A percentile compares a stretch with the other conserved stretches of the same genome.
phyloP scores from a whole-genome alignment of 495 filamentous ascomycete species.

The Penicillium angulare region DNA sequence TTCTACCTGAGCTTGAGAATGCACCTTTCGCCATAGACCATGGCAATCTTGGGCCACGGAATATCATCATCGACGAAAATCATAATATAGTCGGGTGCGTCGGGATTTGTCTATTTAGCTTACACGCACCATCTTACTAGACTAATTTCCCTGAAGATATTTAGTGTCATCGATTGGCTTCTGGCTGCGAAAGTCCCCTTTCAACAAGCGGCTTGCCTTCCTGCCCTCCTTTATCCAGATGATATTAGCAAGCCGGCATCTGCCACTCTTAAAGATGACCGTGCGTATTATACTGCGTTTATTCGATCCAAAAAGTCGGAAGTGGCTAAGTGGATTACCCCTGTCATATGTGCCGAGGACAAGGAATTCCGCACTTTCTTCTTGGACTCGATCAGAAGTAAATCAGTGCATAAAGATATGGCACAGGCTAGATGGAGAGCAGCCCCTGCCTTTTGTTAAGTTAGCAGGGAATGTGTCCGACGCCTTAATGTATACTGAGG shows the following conservation, averaged over 20 bases:
- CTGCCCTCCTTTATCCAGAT: neutral
- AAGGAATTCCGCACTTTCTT: slow-evolving; percentile 2
- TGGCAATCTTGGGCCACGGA: neutral
- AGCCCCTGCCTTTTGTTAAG: too few relatives aligned
- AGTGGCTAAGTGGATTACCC: neutral
- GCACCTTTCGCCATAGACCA: slow-evolving; percentile 1
- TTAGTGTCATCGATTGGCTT: slow-evolving; percentile 5
- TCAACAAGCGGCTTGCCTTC: slow-evolving; percentile 5
- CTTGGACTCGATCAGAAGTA: slow-evolving; percentile 6
- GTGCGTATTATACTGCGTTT: neutral
- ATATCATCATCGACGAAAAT: slow-evolving; percentile 3
- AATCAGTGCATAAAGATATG: slow-evolving; percentile 5
- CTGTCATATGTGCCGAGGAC: slow-evolving; percentile 1
- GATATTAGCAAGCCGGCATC: neutral
- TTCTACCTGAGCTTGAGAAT: slow-evolving; percentile 11
- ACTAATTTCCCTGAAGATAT: neutral
- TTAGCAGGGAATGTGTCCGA: too few relatives aligned
- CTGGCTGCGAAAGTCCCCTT: neutral
- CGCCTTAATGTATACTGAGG: too few relatives aligned
- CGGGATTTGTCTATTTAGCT: neutral
- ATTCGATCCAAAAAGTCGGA: neutral
- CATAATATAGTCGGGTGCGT: slow-evolving; percentile 4
- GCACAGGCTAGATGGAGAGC: slow-evolving; percentile 4
- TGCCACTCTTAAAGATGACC: slow-evolving; percentile 1
- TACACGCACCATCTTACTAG: neutral